Evolutionary conservation across 352 stramenopile species (phyloP), one percentile per base, ranked within the genome.

Genomic region (Pilasporangium apinafurcum): DNA sequence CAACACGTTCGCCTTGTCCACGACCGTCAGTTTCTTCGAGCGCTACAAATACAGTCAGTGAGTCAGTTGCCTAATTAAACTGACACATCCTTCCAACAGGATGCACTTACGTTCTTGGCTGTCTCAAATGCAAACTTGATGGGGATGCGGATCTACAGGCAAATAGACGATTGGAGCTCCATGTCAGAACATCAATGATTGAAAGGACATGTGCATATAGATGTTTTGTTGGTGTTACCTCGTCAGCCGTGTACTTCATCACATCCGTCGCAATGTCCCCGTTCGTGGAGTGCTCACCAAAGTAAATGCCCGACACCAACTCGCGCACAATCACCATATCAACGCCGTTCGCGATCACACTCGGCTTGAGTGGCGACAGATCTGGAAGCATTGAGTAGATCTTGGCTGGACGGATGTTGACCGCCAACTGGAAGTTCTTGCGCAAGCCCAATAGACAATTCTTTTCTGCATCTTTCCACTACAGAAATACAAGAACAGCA

Each of bases 1-100:
- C 48, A 99, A 85, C 33, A 99, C 96, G 65, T 99, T 99, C 50
- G 96, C 96, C 78, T 99, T 99, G 79, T 99, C 96, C 40, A 99
- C 95, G 41, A 96, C 96, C 48, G 90, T 98, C 10, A 99, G 73
- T 45, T 95, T 93, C 59, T 96, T 96, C 18, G 64, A 66, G 32
- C 96, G 85, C 85, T 98, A 88, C 44, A 65, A 72, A 31, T 3
- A 17, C 5, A 26, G 1, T 14, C 16, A 46, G n/a, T 14, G 26
- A 37, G n/a, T n/a, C n/a, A n/a, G n/a, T n/a, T n/a, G n/a, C n/a
- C n/a, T n/a, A n/a, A n/a, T n/a, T 0, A 41, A 2, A 34, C 17
- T 49, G 28, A 48, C 8, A 22, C 8, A 18, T 2, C 22, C 33
- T 44, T 16, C 10, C 21, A 42, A 17, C 18, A 6, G 14, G 30